These are phyloP conservation scores for Daldinia sp. DNA, from an alignment of 2,329 filamentous ascomycete genomes.

Conservation along the genomic window DNA sequence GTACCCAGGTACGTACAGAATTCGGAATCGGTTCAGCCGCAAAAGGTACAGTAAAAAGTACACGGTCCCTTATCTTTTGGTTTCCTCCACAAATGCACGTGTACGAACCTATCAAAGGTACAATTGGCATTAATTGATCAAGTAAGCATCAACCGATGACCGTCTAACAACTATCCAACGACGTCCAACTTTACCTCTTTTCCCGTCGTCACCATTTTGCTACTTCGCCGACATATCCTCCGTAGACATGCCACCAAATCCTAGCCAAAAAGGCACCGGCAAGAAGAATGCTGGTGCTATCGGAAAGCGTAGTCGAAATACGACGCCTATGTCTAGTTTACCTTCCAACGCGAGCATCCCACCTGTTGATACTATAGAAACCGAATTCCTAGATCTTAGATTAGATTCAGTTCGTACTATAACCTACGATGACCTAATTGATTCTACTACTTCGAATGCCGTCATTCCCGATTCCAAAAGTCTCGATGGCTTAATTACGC, in stretches of 20 bases:
- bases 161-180: not conserved
- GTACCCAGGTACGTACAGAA: not conserved
- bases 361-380: conserved; percentile 66
- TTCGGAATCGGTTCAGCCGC: conserved; percentile 3
- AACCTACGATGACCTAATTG: conserved; percentile 77
- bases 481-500: conserved; percentile 72
- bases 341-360: conserved; percentile 59
- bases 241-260: conserved; percentile 66
- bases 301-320: conserved; percentile 80
- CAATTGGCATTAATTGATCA: not conserved
- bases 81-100: conserved; percentile 5
- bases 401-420: conserved; percentile 70
- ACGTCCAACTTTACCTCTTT: conserved; percentile 3
- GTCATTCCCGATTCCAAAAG: conserved; percentile 73
- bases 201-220: not conserved
- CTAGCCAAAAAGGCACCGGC: conserved; percentile 71
- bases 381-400: conserved; percentile 75
- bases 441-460: conserved; percentile 68
- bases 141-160: conserved; percentile 12
- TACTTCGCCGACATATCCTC: not conserved
- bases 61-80: not conserved
- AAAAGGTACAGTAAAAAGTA: not conserved
- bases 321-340: conserved; percentile 72
- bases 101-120: not conserved
- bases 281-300: conserved; percentile 74